Evolutionary conservation across 2,329 filamentous ascomycete genomes (phyloP).

Genomic region (Acrocalymma vagum): DNA sequence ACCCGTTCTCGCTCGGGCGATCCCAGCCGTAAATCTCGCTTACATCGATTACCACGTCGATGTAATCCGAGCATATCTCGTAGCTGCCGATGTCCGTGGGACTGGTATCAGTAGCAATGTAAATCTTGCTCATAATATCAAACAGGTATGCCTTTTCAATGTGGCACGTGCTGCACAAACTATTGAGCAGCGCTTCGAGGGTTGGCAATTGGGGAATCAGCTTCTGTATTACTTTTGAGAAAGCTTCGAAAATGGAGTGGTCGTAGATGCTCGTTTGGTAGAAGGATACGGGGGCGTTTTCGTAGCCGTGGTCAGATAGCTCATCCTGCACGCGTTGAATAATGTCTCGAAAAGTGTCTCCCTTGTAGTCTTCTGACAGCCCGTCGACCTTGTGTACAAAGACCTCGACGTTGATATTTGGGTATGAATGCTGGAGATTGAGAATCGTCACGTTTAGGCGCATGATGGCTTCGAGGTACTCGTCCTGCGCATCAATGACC

Average conservation of each 20-base stretch:
- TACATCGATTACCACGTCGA: slow-evolving; percentile 97
- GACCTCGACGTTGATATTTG: slow-evolving; percentile 95
- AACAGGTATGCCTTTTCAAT: slow-evolving; percentile 99
- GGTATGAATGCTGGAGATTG: slow-evolving; percentile 86
- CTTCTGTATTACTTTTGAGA: slow-evolving; percentile 98
- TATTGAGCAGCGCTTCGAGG: slow-evolving; percentile 92
- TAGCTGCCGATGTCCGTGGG: slow-evolving; percentile 96
- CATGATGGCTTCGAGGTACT: slow-evolving; percentile 90
- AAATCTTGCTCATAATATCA: slow-evolving; percentile 97
- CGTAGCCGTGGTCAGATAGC: slow-evolving; percentile 89
- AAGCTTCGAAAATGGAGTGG: slow-evolving; percentile 97
- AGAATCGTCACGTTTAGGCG: slow-evolving; percentile 89
- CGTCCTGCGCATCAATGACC: slow-evolving; percentile 98
- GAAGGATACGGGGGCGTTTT: slow-evolving; percentile 92
- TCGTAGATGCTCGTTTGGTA: slow-evolving; percentile 98
- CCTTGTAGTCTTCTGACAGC: slow-evolving; percentile 94
- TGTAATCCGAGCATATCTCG: slow-evolving; percentile 98
- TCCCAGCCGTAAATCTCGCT: slow-evolving; percentile 92
- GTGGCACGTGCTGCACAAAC: slow-evolving; percentile 88
- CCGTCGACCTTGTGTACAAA: slow-evolving; percentile 99
- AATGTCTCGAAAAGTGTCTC: slow-evolving; percentile 95
- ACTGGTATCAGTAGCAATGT: slow-evolving; percentile 94
- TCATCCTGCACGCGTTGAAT: slow-evolving; percentile 97
- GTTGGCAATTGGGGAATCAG: slow-evolving; percentile 92
- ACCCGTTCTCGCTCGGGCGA: slow-evolving; percentile 47